A percentile compares a stretch with the other conserved stretches of the same genome.
phyloP scores from a whole-genome alignment of 2,329 filamentous ascomycete species.

The Microsporum canis region DNA sequence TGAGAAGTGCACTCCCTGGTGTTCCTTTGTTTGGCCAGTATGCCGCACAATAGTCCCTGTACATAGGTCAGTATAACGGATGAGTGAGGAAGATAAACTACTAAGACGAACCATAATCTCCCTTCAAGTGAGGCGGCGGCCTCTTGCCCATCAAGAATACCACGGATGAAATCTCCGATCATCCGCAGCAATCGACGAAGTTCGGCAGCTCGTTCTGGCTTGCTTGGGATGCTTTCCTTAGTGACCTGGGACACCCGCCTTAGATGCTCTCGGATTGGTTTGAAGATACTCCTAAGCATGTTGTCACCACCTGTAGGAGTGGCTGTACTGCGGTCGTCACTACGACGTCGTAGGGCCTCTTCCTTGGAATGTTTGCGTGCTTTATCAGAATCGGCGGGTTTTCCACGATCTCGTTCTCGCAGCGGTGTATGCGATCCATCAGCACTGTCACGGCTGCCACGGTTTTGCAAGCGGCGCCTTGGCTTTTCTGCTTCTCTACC shows the following conservation, averaged over 20 bases:
- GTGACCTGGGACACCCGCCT: slow-evolving; percentile 36
- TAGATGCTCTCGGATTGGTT: slow-evolving; percentile 35
- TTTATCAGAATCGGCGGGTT: slow-evolving; percentile 1
- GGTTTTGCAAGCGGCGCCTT: slow-evolving; percentile 32
- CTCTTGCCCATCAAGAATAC: slow-evolving; percentile 29
- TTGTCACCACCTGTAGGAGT: slow-evolving; percentile 27
- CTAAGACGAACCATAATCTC: slow-evolving; percentile 33
- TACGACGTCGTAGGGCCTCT: slow-evolving; percentile 18
- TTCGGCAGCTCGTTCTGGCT: slow-evolving; percentile 33
- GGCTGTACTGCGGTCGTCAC: slow-evolving; percentile 15
- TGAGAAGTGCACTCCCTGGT: slow-evolving; percentile 13
- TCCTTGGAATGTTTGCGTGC: slow-evolving; percentile 10
- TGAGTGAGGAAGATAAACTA: not conserved
- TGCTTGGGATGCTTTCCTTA: slow-evolving; percentile 36
- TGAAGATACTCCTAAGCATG: slow-evolving; percentile 37
- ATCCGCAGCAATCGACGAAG: slow-evolving; percentile 34
- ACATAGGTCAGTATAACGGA: slow-evolving; percentile 17
- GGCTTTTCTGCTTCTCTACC: slow-evolving; percentile 33
- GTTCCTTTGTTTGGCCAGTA: slow-evolving; percentile 38
- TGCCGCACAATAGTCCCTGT: slow-evolving; percentile 36
- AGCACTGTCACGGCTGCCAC: slow-evolving; percentile 31
- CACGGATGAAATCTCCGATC: slow-evolving; percentile 38
- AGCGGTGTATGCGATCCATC: slow-evolving; percentile 35
- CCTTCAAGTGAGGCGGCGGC: slow-evolving; percentile 32
- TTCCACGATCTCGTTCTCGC: slow-evolving; percentile 26